Base-by-base conservation (phyloP, 257 asterid species). In the Solanum chiquidenum region DNA sequence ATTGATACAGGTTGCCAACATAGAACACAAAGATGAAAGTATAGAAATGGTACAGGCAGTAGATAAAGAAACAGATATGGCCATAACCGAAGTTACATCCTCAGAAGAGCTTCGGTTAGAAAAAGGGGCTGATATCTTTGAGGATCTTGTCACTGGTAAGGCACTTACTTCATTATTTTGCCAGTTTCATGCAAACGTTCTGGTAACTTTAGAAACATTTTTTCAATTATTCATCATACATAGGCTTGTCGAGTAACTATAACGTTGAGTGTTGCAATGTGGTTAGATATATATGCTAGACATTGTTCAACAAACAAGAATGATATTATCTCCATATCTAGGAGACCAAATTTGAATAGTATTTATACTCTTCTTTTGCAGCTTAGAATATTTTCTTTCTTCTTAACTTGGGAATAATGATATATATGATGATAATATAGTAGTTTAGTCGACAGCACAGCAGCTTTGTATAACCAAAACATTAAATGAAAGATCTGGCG, bases 1-100 rank as follows among this genome's bases (percentile, higher is more conserved):
- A 76, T 18, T 46, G 86, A 83, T 88, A 92, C 94, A 95, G 96
- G 93, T 87, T 86, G 93, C 91, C 86, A 87, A 58, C n/a, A 86
- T 18, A 34, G 38, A 83, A 76, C 77, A 44, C 84, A 49, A 86
- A 74, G 89, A 82, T 88, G 90, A 49, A 69, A 87, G 79, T 66
- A 33, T 69, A 69, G 88, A 86, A 49, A 88, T 38, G 69, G 68
- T 27, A 42, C 27, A 46, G 66, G 18, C 68, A 72, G 86, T 58
- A 66, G 89, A 85, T 29, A 85, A 72, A 38, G 87, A 86, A 46
- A 88, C 79, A 31, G 74, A 66, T 77, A 69, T 58, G 87, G 33
- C 88, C 11, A 62, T 62, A 72, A 72, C 77, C 86, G 86, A 87
- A 86, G 73, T 83, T 72, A 79, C 86, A 71, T 72, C 86, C 83